A percentile compares a stretch with the other conserved stretches of the same genome.
Evolutionary conservation across 495 filamentous ascomycete genomes (phyloP).

Genomic region (Annulohypoxylon maeteangense): DNA sequence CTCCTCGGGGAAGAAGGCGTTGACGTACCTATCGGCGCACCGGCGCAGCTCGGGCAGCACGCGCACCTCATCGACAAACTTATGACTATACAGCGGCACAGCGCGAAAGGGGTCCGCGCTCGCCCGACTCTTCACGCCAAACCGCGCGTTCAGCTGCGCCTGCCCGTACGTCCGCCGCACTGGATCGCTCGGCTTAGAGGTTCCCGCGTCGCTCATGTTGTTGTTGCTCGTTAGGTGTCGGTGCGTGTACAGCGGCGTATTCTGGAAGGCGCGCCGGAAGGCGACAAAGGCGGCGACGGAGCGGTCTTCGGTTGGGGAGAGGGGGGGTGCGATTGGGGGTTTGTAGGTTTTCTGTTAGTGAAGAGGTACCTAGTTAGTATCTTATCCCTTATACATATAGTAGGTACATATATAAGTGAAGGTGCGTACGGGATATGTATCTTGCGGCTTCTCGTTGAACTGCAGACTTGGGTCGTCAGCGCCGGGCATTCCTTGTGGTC

Average conservation of each 20-base stretch:
- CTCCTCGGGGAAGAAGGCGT: constrained; percentile 63
- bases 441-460: constrained; percentile 45
- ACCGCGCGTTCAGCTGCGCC: constrained; percentile 62
- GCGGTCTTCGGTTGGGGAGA: constrained; percentile 54
- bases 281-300: constrained; percentile 58
- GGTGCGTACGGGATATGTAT: constrained; percentile 44
- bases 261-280: constrained; percentile 60
- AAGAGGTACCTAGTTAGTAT: background rate
- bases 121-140: constrained; percentile 57
- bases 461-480: constrained; percentile 47
- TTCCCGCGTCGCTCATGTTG: constrained; percentile 27
- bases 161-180: constrained; percentile 56
- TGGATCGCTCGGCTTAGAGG: constrained; percentile 31
- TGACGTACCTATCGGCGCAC: constrained; percentile 53
- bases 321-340: constrained; percentile 53
- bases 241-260: constrained; percentile 62
- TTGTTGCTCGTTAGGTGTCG: constrained; percentile 40
- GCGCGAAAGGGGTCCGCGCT: constrained; percentile 63
- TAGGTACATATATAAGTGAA: background rate
- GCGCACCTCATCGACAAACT: constrained; percentile 56
- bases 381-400: background rate
- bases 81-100: constrained; percentile 62
- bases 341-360: constrained; percentile 52
- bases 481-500: constrained; percentile 48
- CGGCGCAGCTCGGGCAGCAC: constrained; percentile 58